Conservation (phyloP, 1,284 basidiomycete genomes). For the Melanopsichium pennsylvanicum region DNA sequence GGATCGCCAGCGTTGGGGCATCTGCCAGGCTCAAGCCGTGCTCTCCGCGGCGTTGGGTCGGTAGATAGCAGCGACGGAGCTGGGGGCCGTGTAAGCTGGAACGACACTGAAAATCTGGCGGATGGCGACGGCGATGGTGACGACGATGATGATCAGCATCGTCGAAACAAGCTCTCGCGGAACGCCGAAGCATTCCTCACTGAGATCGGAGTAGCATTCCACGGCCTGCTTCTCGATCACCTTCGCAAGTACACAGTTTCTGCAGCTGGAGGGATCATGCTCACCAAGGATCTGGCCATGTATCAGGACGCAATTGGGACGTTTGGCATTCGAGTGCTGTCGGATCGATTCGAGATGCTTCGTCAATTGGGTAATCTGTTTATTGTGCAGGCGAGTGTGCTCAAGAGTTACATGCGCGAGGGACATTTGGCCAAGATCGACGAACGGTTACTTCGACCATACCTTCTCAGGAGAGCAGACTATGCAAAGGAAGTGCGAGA, state of each 20-base stretch:
- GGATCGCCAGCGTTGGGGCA: slow-evolving; percentile 10
- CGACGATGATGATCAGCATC: slow-evolving; percentile 25
- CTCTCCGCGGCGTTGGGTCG: slow-evolving; percentile 3
- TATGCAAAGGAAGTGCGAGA: slow-evolving; percentile 68
- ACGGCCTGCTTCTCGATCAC: slow-evolving; percentile 91
- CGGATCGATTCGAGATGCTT: slow-evolving; percentile 97
- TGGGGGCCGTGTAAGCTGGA: slow-evolving; percentile 19
- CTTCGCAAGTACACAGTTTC: slow-evolving; percentile 95
- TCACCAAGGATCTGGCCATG: slow-evolving; percentile 95
- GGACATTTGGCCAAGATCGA: slow-evolving; percentile 79
- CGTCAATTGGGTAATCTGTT: slow-evolving; percentile 97
- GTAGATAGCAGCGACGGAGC: slow-evolving; percentile 13
- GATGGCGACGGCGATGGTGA: slow-evolving; percentile 11
- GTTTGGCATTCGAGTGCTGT: slow-evolving; percentile 82
- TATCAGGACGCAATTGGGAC: slow-evolving; percentile 90
- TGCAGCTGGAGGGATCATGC: slow-evolving; percentile 94
- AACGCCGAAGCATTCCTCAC: slow-evolving; percentile 90
- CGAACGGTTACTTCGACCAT: slow-evolving; percentile 83
- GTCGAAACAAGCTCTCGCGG: slow-evolving; percentile 65
- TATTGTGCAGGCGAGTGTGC: slow-evolving; percentile 62
- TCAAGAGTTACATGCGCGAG: slow-evolving; percentile 65
- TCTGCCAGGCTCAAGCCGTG: slow-evolving; percentile 9
- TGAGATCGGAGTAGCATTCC: slow-evolving; percentile 93
- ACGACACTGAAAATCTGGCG: neutral
- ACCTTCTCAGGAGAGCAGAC: slow-evolving; percentile 87